These are phyloP conservation scores for Septoria linicola DNA, from an alignment of 2,329 filamentous ascomycete species.

Conservation along the genomic window DNA sequence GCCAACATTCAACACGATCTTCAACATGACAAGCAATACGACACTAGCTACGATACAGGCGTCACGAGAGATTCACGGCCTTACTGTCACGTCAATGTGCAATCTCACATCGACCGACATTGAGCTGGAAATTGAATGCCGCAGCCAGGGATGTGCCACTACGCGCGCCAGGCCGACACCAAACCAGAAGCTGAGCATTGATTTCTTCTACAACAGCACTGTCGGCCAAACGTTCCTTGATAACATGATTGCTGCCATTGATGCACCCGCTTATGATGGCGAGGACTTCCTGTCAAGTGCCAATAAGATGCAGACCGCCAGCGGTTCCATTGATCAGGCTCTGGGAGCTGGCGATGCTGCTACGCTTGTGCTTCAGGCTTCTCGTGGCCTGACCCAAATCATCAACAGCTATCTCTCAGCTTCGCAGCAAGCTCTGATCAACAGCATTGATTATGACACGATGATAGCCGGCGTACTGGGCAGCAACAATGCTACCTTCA, in stretches of 20 bases:
- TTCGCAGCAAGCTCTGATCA: constrained; percentile 3
- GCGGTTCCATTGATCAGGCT: neutral
- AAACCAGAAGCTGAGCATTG: neutral
- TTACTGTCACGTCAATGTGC: neutral
- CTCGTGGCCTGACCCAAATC: neutral
- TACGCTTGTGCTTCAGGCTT: neutral
- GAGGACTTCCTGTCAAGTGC: neutral
- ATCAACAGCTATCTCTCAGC: constrained; percentile 4
- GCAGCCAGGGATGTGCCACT: neutral
- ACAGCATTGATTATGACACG: neutral
- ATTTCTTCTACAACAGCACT: constrained; percentile 1
- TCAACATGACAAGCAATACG: constrained; percentile 5
- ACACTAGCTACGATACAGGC: neutral
- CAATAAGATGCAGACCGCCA: neutral
- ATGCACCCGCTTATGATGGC: neutral
- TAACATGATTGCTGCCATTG: constrained; percentile 1
- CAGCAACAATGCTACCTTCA: neutral
- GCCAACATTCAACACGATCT: neutral
- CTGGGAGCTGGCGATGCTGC: neutral
- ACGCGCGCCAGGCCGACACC: constrained; percentile 1
- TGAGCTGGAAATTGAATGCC: neutral
- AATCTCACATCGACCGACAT: neutral
- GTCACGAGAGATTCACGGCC: neutral
- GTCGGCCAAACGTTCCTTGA: constrained; percentile 4
- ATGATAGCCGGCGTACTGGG: neutral